A percentile compares a stretch with the other conserved stretches of the same genome.
Evolutionary conservation across 805 yeast species (phyloP).

Genomic region (Jamesozyma hellenica): DNA sequence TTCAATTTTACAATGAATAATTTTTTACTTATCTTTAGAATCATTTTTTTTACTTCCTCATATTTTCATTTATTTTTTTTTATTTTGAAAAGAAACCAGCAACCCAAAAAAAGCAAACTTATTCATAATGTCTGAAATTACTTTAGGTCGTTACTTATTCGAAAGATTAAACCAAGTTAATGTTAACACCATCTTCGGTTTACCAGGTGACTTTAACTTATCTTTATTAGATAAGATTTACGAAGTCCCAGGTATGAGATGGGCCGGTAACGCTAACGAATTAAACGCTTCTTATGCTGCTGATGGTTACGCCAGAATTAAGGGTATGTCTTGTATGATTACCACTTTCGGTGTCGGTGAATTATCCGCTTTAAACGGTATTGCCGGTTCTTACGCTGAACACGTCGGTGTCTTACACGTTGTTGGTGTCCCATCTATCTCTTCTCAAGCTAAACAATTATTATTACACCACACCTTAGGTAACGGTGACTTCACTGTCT

Average conservation of each 20-base stretch:
- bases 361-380: conserved; percentile 71
- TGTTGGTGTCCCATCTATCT: conserved; percentile 76
- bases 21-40: neutral
- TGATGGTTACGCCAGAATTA: conserved; percentile 79
- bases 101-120: neutral
- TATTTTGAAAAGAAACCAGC: neutral
- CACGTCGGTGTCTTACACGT: conserved; percentile 78
- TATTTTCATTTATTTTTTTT: neutral
- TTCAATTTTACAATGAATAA: no score
- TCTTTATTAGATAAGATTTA: conserved; percentile 61
- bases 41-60: neutral
- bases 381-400: conserved; percentile 84
- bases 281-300: conserved; percentile 77
- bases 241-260: conserved; percentile 64
- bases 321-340: conserved; percentile 61
- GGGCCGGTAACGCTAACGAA: conserved; percentile 91
- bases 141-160: conserved; percentile 69
- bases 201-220: conserved; percentile 77
- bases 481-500: conserved; percentile 71
- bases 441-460: conserved; percentile 62
- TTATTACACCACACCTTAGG: conserved; percentile 77
- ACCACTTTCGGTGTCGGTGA: conserved; percentile 93
- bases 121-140: conserved; percentile 34
- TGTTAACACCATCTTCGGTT: conserved; percentile 64
- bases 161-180: conserved; percentile 68